A percentile compares a stretch with the other conserved stretches of the same genome.
Evolutionary conservation across 2,329 filamentous ascomycete species (phyloP).

Genomic region (Metarhizium brunneum): DNA sequence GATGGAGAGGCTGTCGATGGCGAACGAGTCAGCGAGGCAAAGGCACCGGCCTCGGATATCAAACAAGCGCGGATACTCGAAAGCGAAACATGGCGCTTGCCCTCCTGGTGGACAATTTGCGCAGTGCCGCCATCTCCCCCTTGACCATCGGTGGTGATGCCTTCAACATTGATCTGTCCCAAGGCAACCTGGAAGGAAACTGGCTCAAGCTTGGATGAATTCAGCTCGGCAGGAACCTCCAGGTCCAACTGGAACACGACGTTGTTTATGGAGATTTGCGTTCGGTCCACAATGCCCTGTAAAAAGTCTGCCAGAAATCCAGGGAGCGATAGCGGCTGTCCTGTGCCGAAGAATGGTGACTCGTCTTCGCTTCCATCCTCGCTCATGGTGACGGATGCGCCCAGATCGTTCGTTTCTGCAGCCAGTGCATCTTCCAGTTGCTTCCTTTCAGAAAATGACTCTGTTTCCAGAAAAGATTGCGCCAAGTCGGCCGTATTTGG

Average conservation of each 20-base stretch:
- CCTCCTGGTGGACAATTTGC: conserved; percentile 42
- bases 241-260: conserved; percentile 59
- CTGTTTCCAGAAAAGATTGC: conserved; percentile 67
- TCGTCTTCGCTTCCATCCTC: conserved; percentile 57
- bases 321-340: conserved; percentile 59
- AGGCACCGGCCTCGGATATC: conserved; percentile 58
- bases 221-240: conserved; percentile 41
- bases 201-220: conserved; percentile 37
- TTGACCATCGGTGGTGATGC: conserved; percentile 41
- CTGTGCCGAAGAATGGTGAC: conserved; percentile 53
- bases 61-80: conserved; percentile 54
- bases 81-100: conserved; percentile 57
- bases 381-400: conserved; percentile 49
- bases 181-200: conserved; percentile 58
- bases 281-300: conserved; percentile 63
- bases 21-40: conserved; percentile 49
- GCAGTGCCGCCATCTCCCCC: conserved; percentile 15
- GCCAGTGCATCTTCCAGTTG: conserved; percentile 61
- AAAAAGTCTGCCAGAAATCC: conserved; percentile 62
- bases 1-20: conserved; percentile 39
- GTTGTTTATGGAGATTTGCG: conserved; percentile 55
- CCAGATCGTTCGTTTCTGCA: conserved; percentile 52
- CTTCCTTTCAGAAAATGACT: conserved; percentile 54
- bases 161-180: conserved; percentile 57
- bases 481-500: conserved; percentile 67